Evolutionary conservation across 768 basidiomycete genomes (phyloP).

Genomic region (Hydnum rufescens): DNA sequence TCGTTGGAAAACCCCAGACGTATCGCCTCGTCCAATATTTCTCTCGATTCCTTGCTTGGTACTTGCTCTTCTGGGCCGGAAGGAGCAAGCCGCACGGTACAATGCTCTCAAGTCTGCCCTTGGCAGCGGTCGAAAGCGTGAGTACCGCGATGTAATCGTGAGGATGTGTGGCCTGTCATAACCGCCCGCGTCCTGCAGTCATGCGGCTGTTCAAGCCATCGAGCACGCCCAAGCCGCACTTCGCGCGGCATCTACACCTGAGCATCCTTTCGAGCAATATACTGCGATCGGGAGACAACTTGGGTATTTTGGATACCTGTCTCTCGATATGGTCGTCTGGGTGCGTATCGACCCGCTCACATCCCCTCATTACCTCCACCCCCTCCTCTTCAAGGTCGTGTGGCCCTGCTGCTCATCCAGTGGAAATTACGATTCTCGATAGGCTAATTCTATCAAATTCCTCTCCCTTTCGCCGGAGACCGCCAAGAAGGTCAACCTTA

Average conservation of each 20-base stretch:
- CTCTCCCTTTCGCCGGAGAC: slow-evolving; percentile 39
- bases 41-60: slow-evolving; percentile 76
- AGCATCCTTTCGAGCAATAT: slow-evolving; percentile 45
- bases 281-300: slow-evolving; percentile 68
- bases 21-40: slow-evolving; percentile 87
- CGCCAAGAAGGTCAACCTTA: slow-evolving; percentile 36
- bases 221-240: slow-evolving; percentile 87
- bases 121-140: slow-evolving; percentile 70
- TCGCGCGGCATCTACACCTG: slow-evolving; percentile 32
- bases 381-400: too few relatives aligned
- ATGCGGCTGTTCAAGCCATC: slow-evolving; percentile 85
- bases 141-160: slow-evolving; percentile 12
- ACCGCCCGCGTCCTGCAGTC: slow-evolving; percentile 27
- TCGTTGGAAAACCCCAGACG: slow-evolving; percentile 26
- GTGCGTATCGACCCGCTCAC: slow-evolving; percentile 24
- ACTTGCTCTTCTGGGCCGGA: slow-evolving; percentile 49
- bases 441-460: slow-evolving; percentile 53
- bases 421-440: slow-evolving; percentile 1
- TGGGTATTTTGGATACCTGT: slow-evolving; percentile 72
- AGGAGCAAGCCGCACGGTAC: slow-evolving; percentile 54
- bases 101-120: slow-evolving; percentile 72
- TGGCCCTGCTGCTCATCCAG: too few relatives aligned
- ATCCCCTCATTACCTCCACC: too few relatives aligned
- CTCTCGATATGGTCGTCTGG: slow-evolving; percentile 73
- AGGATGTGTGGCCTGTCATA: not conserved